Percentiles rank a stretch among this genome's conserved stretches.
phyloP scores from a whole-genome alignment of 2,329 filamentous ascomycete genomes.

The Neonectria coccinea region DNA sequence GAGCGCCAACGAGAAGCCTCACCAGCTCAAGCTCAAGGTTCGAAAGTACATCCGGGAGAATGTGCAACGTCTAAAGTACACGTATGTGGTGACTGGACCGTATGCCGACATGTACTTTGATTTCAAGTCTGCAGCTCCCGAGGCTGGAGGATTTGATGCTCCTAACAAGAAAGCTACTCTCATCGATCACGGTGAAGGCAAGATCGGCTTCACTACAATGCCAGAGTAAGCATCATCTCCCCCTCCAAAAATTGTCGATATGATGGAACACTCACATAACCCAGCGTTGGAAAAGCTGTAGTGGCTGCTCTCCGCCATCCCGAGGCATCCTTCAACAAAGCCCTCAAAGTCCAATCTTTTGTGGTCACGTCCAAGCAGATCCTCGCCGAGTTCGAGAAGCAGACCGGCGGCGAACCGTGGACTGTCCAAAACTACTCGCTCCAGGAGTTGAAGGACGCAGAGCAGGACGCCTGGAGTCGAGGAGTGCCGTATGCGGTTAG shows the following conservation, averaged over 20 bases:
- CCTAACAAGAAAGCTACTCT: conserved; percentile 68
- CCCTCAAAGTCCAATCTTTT: conserved; percentile 78
- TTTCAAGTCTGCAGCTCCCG: conserved; percentile 45
- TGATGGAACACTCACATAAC: conserved; percentile 7
- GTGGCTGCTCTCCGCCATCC: conserved; percentile 71
- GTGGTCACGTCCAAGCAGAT: conserved; percentile 73
- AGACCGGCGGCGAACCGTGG: conserved; percentile 66
- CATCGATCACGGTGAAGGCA: conserved; percentile 70
- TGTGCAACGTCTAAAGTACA: conserved; percentile 67
- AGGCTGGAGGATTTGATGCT: conserved; percentile 70
- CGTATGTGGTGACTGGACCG: conserved; percentile 77
- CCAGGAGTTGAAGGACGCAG: conserved; percentile 64
- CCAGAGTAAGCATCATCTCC: conserved; percentile 66
- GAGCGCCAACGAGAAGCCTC: conserved; percentile 72
- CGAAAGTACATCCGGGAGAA: conserved; percentile 68
- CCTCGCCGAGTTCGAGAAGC: conserved; percentile 74
- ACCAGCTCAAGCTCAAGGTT: conserved; percentile 78
- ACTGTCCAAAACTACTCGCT: conserved; percentile 55
- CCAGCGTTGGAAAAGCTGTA: conserved; percentile 74
- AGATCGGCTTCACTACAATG: conserved; percentile 77
- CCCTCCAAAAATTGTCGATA: background rate
- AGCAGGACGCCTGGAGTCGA: conserved; percentile 69
- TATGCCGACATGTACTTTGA: conserved; percentile 73
- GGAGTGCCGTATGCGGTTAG: conserved; percentile 63
- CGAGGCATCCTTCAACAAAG: conserved; percentile 63